phyloP scores from a whole-genome alignment of 1,139 yeast genomes.

The Suhomyces maxii region DNA sequence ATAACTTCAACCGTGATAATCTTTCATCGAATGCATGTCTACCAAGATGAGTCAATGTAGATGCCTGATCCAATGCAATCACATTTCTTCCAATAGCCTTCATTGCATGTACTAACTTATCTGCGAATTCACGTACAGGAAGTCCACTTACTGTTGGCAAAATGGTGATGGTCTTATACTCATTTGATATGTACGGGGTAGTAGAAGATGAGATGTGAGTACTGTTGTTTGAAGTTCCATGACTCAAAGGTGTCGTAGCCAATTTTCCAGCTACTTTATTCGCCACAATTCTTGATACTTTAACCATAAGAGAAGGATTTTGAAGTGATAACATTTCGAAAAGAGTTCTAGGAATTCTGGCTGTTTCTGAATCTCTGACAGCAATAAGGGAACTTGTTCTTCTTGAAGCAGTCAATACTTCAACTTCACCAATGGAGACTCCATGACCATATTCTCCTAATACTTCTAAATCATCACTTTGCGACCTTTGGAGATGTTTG shows the following conservation, averaged over 20 bases:
- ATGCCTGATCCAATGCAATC: slow-evolving; percentile 76
- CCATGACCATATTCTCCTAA: slow-evolving; percentile 91
- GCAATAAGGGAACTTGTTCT: slow-evolving; percentile 79
- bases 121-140: slow-evolving; percentile 85
- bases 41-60: slow-evolving; percentile 79
- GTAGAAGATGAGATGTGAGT: slow-evolving; percentile 26
- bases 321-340: slow-evolving; percentile 82
- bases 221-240: slow-evolving; percentile 1
- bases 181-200: slow-evolving; percentile 35
- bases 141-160: slow-evolving; percentile 77
- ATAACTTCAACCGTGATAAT: slow-evolving; percentile 76
- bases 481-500: slow-evolving; percentile 5
- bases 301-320: slow-evolving; percentile 88
- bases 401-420: slow-evolving; percentile 81
- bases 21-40: slow-evolving; percentile 87
- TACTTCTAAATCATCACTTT: slow-evolving; percentile 34
- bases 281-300: slow-evolving; percentile 87
- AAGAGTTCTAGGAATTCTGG: slow-evolving; percentile 85
- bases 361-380: slow-evolving; percentile 89
- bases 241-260: background rate
- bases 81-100: slow-evolving; percentile 72
- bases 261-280: slow-evolving; percentile 47
- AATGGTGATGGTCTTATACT: slow-evolving; percentile 80
- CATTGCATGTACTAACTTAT: slow-evolving; percentile 66
- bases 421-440: slow-evolving; percentile 92